Evolutionary conservation across 257 asterid species (phyloP), one percentile per base, ranked within the genome.

Genomic region (Primulina tabacum): DNA sequence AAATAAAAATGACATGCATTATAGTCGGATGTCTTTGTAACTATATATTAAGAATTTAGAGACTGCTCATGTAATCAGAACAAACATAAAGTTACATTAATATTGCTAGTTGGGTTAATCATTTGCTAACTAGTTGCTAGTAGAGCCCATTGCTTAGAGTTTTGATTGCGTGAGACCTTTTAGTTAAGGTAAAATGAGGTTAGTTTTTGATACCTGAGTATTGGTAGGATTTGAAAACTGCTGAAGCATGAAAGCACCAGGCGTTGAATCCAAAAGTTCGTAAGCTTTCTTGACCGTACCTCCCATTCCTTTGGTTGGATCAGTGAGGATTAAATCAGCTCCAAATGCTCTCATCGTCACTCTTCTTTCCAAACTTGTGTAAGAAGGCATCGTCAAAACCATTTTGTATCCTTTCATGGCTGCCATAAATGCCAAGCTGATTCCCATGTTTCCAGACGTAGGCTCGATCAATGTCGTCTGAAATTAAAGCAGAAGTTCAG

Each of bases 381-480:
- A 94, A 30, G 99, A 94, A 0, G 99, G 99, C 99, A 94, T 94
- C 4, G 99, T 91, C n/a, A 94, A 81, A 28, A 94, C 94, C 99
- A 89, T 94, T 38, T 86, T 94, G 92, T 94, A 94, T 24, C 99
- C 97, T 76, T 82, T 91, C 95, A 94, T 78, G 17, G 99, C 97
- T 7, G 99, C 99, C 83, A 94, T 86, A 70, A 94, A 94, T 2
- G 99, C 97, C 96, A 94, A 80, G 74, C 99, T 94, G 24, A 94
- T 94, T 68, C 99, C 99, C 99, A 94, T 94, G 63, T 94, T 94
- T 58, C 99, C 99, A 0, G 97, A 94, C 9, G 99, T 94, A 28
- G 99, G 99, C 82, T 94, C 99, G 43, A 94, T 94, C 84, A 94
- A 70, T 8, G 92, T 89, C 6, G 97, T 94, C 99, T 90, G 81